phyloP scores from a whole-genome alignment of 345 rosid species.

The Salix caprea region DNA sequence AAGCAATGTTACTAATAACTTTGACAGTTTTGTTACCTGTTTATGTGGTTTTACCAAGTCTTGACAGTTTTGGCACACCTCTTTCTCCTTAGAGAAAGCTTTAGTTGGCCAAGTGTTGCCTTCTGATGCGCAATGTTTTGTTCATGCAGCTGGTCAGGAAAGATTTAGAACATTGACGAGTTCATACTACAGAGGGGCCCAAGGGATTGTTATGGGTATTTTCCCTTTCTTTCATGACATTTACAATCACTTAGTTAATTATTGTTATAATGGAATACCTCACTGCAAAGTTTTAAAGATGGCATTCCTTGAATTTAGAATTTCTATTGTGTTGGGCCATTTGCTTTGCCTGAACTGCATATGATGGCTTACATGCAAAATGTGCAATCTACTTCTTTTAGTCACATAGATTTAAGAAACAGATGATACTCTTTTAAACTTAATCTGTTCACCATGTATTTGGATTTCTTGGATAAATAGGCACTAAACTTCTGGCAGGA shows the following conservation, averaged over 20 bases:
- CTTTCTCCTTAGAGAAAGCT: not conserved
- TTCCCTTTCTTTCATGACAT: conserved; percentile 3
- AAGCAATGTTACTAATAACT: not conserved
- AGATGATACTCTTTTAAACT: not conserved
- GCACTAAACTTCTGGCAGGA: not conserved
- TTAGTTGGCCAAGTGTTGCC: not conserved
- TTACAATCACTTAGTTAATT: not conserved
- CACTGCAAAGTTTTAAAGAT: not conserved
- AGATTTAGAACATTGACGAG: conserved; percentile 90
- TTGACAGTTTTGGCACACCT: not conserved
- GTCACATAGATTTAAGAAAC: not conserved
- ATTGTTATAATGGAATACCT: not conserved
- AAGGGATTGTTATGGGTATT: conserved; percentile 88
- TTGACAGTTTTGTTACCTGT: not conserved
- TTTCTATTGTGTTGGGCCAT: not conserved
- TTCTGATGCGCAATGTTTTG: conserved; percentile 5
- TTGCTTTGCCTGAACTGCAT: not conserved
- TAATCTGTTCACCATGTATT: not conserved
- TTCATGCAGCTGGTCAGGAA: conserved; percentile 87
- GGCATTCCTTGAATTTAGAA: not conserved
- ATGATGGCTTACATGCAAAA: not conserved
- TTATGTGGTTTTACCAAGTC: not conserved
- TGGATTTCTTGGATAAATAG: not conserved
- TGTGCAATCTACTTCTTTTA: not conserved
- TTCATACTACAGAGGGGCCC: conserved; percentile 96